These are phyloP conservation scores for Monilinia fructigena DNA, from an alignment of 2,329 filamentous ascomycete genomes.

Conservation along the genomic window DNA sequence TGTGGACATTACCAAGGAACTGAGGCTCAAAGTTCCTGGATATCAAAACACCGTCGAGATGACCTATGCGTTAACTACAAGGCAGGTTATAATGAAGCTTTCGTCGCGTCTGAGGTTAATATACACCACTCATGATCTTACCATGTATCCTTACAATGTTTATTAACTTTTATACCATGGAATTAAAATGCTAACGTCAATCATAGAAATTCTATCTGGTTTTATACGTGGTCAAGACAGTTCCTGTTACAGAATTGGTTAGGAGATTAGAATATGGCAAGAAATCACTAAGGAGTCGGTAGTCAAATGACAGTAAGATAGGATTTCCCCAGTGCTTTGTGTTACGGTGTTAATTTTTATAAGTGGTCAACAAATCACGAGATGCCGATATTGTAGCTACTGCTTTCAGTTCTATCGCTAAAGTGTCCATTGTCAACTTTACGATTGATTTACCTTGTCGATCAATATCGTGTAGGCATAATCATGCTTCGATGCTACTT, in stretches of 20 bases:
- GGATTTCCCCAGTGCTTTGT: not conserved
- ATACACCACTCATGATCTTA: slow-evolving; percentile 26
- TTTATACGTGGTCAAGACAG: slow-evolving; percentile 72
- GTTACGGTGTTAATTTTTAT: slow-evolving; percentile 23
- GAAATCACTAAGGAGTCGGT: slow-evolving; percentile 78
- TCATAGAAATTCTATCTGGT: slow-evolving; percentile 69
- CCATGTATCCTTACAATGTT: slow-evolving; percentile 24
- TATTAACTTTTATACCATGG: not conserved
- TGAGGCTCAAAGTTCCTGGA: slow-evolving; percentile 64
- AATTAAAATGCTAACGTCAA: slow-evolving; percentile 12
- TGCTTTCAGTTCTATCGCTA: slow-evolving; percentile 79
- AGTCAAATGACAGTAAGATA: slow-evolving; percentile 73
- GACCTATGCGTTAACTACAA: slow-evolving; percentile 87
- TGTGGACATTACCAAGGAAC: slow-evolving; percentile 78
- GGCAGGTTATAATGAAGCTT: slow-evolving; percentile 50
- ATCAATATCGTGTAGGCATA: slow-evolving; percentile 76
- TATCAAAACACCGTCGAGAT: slow-evolving; percentile 79
- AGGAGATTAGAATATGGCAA: slow-evolving; percentile 62
- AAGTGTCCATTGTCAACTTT: slow-evolving; percentile 91
- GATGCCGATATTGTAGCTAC: slow-evolving; percentile 89
- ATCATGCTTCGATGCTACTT: slow-evolving; percentile 90
- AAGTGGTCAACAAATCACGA: slow-evolving; percentile 76
- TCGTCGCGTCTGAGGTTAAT: slow-evolving; percentile 24
- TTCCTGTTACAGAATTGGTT: slow-evolving; percentile 70
- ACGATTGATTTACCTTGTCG: slow-evolving; percentile 79